Base-by-base conservation (phyloP, 441 rosid species). In the Brassica balearica region DNA sequence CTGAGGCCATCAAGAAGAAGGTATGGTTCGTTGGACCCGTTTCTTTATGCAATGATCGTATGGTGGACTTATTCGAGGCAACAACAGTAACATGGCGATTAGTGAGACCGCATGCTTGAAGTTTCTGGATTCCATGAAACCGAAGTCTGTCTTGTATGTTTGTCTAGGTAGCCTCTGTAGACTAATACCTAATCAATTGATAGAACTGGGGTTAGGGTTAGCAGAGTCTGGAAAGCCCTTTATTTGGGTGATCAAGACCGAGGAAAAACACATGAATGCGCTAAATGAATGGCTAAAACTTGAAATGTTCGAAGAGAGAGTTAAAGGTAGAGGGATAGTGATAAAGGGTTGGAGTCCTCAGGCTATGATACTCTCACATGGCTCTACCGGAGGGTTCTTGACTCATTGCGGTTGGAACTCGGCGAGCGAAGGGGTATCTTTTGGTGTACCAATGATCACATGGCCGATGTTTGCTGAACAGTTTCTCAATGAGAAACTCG, bases 361-460 rank as follows among this genome's bases (percentile, higher is more conserved):
- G 67, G 86, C 91, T 27, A 78, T 89, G n/a, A 86, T 93, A 3
- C 71, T 93, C 29, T 87, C 95, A 17, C 97, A 93, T 82, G 78
- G 72, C 11, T 77, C 94, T 4, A 73, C 86, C 4, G 87, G 91
- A 25, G 95, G 92, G 43, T 92, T 92, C 80, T 61, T 92, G 70
- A 91, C 94, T 0, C 97, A 92, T n/a, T 89, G 97, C 9, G 97
- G 97, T 1, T 92, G 97, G 97, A 92, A 92, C 79, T 92, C 97
- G 10, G 85, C 91, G 0, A 71, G 89, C 9, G 97, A 93, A 78
- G 87, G 87, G 1, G 68, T 91, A 6, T 83, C 88, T 73, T 76
- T 72, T 0, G 92, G 90, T 25, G 68, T 93, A 65, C 97, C 96
- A 3, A 77, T 93, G 89, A 85, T 91, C 73, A 90, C 97, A 5